phyloP scores from a whole-genome alignment of 1,139 yeast genomes.

The Candida pseudoviswanathii region DNA sequence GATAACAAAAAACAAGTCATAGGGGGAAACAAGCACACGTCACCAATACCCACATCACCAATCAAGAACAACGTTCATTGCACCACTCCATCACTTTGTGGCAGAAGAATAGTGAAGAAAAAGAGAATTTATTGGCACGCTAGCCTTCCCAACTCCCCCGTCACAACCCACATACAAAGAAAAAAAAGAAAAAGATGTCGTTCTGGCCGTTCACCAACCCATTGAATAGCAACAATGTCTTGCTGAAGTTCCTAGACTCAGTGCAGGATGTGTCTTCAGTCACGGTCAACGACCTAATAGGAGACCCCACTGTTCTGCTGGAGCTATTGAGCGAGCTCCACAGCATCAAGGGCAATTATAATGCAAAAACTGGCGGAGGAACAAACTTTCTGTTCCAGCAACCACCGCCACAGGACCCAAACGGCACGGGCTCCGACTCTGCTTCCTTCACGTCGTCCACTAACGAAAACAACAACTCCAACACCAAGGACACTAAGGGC shows the following conservation, averaged over 20 bases:
- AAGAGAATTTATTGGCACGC: neutral
- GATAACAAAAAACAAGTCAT: conserved; percentile 1
- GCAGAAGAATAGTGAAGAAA: neutral
- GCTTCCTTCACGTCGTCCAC: conserved; percentile 43
- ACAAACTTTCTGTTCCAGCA: conserved; percentile 37
- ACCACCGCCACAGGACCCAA: conserved; percentile 10
- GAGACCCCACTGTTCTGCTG: conserved; percentile 38
- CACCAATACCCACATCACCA: neutral
- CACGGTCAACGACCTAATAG: conserved; percentile 37
- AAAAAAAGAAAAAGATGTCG: conserved; percentile 33
- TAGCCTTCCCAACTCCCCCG: neutral
- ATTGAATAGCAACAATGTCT: conserved; percentile 40
- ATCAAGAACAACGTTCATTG: neutral
- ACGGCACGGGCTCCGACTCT: conserved; percentile 24
- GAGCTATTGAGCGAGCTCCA: conserved; percentile 46
- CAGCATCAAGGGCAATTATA: conserved; percentile 40
- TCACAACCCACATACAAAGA: neutral
- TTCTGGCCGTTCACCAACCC: conserved; percentile 53
- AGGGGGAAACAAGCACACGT: neutral
- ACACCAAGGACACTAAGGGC: conserved; percentile 40
- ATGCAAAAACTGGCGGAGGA: conserved; percentile 28
- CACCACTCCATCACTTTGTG: neutral
- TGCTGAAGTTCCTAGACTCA: conserved; percentile 46
- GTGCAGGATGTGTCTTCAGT: conserved; percentile 37
- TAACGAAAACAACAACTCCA: conserved; percentile 26